Conservation (phyloP, 345 rosid genomes). For the Draba incana region DNA sequence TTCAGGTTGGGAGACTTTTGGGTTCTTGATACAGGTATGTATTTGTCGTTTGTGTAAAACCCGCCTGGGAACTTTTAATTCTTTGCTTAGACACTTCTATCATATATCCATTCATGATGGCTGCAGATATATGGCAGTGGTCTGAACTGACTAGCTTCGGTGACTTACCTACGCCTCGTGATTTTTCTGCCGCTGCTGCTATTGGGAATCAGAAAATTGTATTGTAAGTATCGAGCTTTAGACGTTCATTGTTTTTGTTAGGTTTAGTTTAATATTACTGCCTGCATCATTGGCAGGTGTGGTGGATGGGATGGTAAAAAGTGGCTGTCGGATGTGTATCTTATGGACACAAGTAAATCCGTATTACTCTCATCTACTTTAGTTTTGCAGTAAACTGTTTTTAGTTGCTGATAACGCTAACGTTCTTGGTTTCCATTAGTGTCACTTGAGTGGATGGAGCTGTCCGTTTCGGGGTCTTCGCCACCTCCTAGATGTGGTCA, state of each 20-base stretch:
- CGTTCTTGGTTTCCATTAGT: constrained; percentile 51
- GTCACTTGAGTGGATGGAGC: constrained; percentile 97
- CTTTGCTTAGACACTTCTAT: constrained; percentile 7
- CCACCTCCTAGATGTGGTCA: constrained; percentile 99
- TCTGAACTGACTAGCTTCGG: constrained; percentile 92
- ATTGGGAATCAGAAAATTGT: constrained; percentile 87
- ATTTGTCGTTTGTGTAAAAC: not conserved
- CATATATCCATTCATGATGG: constrained; percentile 11
- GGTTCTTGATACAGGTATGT: constrained; percentile 93
- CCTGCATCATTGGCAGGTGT: constrained; percentile 58
- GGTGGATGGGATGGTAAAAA: constrained; percentile 99
- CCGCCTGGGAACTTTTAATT: not conserved
- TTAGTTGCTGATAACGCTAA: constrained; percentile 10
- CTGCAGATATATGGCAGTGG: constrained; percentile 99
- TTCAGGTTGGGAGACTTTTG: constrained; percentile 95
- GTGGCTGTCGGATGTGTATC: constrained; percentile 96
- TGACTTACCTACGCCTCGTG: constrained; percentile 90
- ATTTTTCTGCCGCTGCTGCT: constrained; percentile 88
- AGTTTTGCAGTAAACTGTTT: constrained; percentile 5
- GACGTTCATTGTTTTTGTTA: constrained; percentile 12
- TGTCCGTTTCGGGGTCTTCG: constrained; percentile 70
- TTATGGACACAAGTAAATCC: constrained; percentile 86
- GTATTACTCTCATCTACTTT: constrained; percentile 26
- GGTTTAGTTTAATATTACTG: not conserved
- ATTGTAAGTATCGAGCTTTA: constrained; percentile 54